These are phyloP conservation scores for Monilinia fructigena DNA, from an alignment of 2,329 filamentous ascomycete genomes.

Conservation along the genomic window DNA sequence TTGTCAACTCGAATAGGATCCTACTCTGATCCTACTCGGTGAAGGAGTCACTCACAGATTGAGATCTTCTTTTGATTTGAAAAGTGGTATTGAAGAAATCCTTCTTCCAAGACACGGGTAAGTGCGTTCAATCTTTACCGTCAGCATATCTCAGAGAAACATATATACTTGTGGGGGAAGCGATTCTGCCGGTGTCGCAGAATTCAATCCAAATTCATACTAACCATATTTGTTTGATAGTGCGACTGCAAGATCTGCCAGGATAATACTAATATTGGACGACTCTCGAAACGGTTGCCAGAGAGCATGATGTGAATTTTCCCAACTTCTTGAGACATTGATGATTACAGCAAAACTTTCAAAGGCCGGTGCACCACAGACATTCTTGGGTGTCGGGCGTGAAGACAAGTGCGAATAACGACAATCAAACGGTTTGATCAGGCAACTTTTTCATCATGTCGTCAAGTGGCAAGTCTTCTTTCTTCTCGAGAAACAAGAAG, in stretches of 20 bases:
- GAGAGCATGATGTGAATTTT: constrained; percentile 35
- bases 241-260: constrained; percentile 14
- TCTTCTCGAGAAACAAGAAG: constrained; percentile 88
- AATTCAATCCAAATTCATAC: constrained; percentile 25
- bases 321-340: constrained; percentile 33
- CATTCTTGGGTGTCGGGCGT: constrained; percentile 25
- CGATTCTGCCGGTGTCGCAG: constrained; percentile 16
- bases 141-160: neutral
- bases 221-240: constrained; percentile 31
- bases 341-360: constrained; percentile 32
- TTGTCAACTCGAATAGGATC: neutral
- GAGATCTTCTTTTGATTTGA: neutral
- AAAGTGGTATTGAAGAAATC: constrained; percentile 15
- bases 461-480: constrained; percentile 48
- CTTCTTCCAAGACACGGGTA: neutral
- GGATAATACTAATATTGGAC: constrained; percentile 18
- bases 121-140: constrained; percentile 1
- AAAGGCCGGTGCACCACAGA: constrained; percentile 32
- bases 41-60: neutral
- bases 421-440: constrained; percentile 25
- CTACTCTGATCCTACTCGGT: neutral
- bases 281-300: constrained; percentile 27
- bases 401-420: constrained; percentile 24
- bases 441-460: constrained; percentile 13
- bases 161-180: neutral